Percentiles rank a stretch among this genome's conserved stretches.
These are phyloP conservation scores for Mycena belliarum DNA, from an alignment of 768 basidiomycete genomes.

Conservation along the genomic window DNA sequence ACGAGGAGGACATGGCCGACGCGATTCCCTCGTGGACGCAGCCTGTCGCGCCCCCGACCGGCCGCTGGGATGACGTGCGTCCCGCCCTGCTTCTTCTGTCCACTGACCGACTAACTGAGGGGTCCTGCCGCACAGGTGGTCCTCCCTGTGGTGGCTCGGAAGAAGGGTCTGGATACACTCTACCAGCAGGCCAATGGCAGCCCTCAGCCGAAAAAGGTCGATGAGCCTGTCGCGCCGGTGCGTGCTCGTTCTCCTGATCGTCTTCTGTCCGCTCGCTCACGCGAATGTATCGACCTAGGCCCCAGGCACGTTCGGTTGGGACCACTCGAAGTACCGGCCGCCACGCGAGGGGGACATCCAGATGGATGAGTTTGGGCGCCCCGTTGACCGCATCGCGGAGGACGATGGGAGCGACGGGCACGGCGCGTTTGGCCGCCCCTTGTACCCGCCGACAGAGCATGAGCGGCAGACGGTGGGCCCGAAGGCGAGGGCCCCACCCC, in stretches of 20 bases:
- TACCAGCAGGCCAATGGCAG: constrained; percentile 74
- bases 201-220: constrained; percentile 49
- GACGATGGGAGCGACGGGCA: constrained; percentile 14
- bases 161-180: constrained; percentile 73
- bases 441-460: constrained; percentile 25
- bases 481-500: constrained; percentile 24
- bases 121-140: constrained; percentile 65
- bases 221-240: constrained; percentile 57
- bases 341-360: constrained; percentile 49
- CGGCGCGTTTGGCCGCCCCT: constrained; percentile 10
- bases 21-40: constrained; percentile 86
- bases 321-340: constrained; percentile 68
- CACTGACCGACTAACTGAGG: neutral
- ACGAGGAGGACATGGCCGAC: constrained; percentile 56
- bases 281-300: constrained; percentile 47
- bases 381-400: constrained; percentile 22
- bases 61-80: constrained; percentile 85
- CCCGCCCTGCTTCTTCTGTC: neutral
- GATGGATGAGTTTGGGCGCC: constrained; percentile 69
- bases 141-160: constrained; percentile 80
- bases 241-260: constrained; percentile 26
- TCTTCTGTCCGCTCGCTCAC: neutral
- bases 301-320: constrained; percentile 82
- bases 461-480: constrained; percentile 23
- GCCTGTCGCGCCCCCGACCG: constrained; percentile 55